Evolutionary conservation across 192 early-diverging fungal genomes (phyloP).

Genomic region (Allomyces javanicus): DNA sequence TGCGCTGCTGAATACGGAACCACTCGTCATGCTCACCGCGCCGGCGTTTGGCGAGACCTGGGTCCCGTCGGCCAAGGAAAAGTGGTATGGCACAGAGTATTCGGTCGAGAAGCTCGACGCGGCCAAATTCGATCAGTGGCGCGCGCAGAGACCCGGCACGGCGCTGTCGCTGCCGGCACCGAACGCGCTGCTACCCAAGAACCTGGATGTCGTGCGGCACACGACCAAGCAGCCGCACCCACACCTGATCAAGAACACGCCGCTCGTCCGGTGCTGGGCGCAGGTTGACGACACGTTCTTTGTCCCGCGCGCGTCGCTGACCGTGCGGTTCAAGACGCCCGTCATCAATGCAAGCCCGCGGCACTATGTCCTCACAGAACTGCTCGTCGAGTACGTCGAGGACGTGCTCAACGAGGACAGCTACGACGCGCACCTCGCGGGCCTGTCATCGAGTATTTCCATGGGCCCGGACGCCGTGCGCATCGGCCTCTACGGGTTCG

Average conservation of each 20-base stretch:
- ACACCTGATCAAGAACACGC: constrained; percentile 35
- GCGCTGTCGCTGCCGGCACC: constrained; percentile 44
- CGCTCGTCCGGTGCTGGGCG: constrained; percentile 58
- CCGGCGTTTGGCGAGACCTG: constrained; percentile 21
- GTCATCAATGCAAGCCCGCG: constrained; percentile 51
- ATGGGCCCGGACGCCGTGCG: constrained; percentile 48
- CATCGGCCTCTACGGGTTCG: constrained; percentile 61
- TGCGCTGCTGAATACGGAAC: constrained; percentile 38
- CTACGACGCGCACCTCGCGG: constrained; percentile 80
- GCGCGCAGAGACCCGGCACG: constrained; percentile 17
- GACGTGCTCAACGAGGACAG: constrained; percentile 70
- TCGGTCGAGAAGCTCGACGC: constrained; percentile 33
- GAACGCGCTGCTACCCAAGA: constrained; percentile 72
- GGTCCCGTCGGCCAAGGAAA: constrained; percentile 32
- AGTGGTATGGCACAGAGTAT: constrained; percentile 70
- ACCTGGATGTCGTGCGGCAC: constrained; percentile 44
- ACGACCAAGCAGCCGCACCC: constrained; percentile 16
- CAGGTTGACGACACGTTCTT: constrained; percentile 87
- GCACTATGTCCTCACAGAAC: constrained; percentile 41
- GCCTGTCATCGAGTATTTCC: constrained; percentile 53
- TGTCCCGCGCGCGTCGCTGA: constrained; percentile 69
- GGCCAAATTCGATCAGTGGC: constrained; percentile 23
- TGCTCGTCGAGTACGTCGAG: constrained; percentile 60
- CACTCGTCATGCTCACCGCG: constrained; percentile 26
- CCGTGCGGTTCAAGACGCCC: constrained; percentile 51